Evolutionary conservation across 768 basidiomycete species (phyloP).

Genomic region (Lyophyllum shimeji): DNA sequence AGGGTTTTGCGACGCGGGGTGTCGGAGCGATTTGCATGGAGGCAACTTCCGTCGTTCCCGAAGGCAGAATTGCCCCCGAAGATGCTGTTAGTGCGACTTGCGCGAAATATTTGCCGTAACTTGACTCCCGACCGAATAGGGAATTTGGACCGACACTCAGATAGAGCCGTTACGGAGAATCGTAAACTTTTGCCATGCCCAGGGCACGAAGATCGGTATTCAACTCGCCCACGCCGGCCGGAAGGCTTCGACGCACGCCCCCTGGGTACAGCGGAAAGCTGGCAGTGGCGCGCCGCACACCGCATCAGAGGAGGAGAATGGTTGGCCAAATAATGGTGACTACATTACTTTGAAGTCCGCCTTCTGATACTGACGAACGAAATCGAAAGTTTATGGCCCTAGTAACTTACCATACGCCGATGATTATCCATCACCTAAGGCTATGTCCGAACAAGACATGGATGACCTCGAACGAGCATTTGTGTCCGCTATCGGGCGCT

Average conservation of each 20-base stretch:
- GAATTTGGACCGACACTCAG: slow-evolving; percentile 77
- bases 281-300: slow-evolving; percentile 32
- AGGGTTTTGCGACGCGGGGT: slow-evolving; percentile 71
- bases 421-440: slow-evolving; percentile 55
- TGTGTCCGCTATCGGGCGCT: slow-evolving; percentile 49
- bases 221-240: slow-evolving; percentile 76
- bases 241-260: slow-evolving; percentile 70
- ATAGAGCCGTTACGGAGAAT: slow-evolving; percentile 68
- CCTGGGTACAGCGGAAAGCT: slow-evolving; percentile 54
- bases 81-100: slow-evolving; percentile 20
- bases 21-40: slow-evolving; percentile 71
- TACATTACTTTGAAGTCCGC: not conserved
- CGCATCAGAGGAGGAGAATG: slow-evolving; percentile 50
- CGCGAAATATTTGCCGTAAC: not conserved
- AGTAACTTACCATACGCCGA: slow-evolving; percentile 55
- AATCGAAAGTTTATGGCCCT: slow-evolving; percentile 58
- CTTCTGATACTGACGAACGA: not conserved
- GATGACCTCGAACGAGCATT: slow-evolving; percentile 61
- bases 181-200: slow-evolving; percentile 70
- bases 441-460: slow-evolving; percentile 56
- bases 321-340: slow-evolving; percentile 69
- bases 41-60: slow-evolving; percentile 71
- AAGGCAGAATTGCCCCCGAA: slow-evolving; percentile 76
- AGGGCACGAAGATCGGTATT: slow-evolving; percentile 70
- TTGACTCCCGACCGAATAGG: slow-evolving; percentile 30